A percentile compares a stretch with the other conserved stretches of the same genome.
Evolutionary conservation across 2,329 filamentous ascomycete genomes (phyloP).

Genomic region (Alternaria gansuensis): DNA sequence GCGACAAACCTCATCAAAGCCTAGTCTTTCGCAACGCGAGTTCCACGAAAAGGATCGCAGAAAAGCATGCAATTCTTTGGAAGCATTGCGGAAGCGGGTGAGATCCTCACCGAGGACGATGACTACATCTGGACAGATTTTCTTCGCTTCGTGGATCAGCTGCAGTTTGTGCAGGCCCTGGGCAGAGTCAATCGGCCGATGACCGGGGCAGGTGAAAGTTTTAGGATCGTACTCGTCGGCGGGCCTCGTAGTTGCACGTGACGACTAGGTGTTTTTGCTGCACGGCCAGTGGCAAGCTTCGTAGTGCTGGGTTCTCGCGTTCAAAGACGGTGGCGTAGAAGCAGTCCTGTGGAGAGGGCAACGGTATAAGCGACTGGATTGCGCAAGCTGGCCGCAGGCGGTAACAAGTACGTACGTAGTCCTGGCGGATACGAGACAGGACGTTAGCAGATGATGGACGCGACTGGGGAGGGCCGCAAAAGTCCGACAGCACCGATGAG

Average conservation of each 20-base stretch:
- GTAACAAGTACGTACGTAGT: slow-evolving; percentile 43
- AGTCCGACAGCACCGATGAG: not conserved
- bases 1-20: slow-evolving; percentile 80
- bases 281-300: slow-evolving; percentile 77
- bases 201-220: slow-evolving; percentile 13
- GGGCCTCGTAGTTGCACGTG: slow-evolving; percentile 82
- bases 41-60: slow-evolving; percentile 80
- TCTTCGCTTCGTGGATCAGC: slow-evolving; percentile 81
- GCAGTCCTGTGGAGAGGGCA: slow-evolving; percentile 68
- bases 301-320: slow-evolving; percentile 77
- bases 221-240: slow-evolving; percentile 62
- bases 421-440: slow-evolving; percentile 33
- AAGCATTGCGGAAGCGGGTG: slow-evolving; percentile 81
- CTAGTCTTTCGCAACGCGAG: slow-evolving; percentile 78
- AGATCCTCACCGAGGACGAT: slow-evolving; percentile 82
- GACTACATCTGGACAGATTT: slow-evolving; percentile 80
- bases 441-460: slow-evolving; percentile 36
- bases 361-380: slow-evolving; percentile 13
- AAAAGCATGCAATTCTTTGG: slow-evolving; percentile 80
- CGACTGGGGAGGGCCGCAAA: not conserved
- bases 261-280: slow-evolving; percentile 88
- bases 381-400: slow-evolving; percentile 20
- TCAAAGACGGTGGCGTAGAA: slow-evolving; percentile 96
- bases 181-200: slow-evolving; percentile 6
- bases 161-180: slow-evolving; percentile 79